Percentiles rank a stretch among this genome's conserved stretches.
These are phyloP conservation scores for Aethionema arabicum DNA, from an alignment of 345 rosid species.

Conservation along the genomic window DNA sequence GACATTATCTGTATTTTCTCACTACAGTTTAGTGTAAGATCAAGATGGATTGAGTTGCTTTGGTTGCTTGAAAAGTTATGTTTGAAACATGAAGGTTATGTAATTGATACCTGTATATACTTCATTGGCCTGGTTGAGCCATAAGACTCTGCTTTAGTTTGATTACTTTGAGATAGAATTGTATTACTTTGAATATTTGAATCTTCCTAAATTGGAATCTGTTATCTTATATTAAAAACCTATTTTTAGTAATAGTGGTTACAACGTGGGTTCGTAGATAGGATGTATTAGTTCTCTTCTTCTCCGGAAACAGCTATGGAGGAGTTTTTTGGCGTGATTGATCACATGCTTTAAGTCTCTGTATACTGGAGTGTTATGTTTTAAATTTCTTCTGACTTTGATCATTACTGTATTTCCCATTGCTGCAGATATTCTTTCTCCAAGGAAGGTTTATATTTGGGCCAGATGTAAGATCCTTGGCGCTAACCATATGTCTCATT, in stretches of 20 bases:
- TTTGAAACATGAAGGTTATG: constrained; percentile 17
- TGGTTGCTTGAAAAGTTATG: neutral
- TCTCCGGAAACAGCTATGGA: neutral
- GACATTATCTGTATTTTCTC: constrained; percentile 1
- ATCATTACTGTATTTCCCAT: neutral
- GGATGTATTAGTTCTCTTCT: too few species aligned
- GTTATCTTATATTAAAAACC: too few species aligned
- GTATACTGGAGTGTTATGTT: neutral
- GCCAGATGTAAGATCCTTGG: constrained; percentile 92
- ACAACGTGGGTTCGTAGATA: too few species aligned
- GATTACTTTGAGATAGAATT: too few species aligned
- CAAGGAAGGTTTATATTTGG: constrained; percentile 94
- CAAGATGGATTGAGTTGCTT: constrained; percentile 13
- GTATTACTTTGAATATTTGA: too few species aligned
- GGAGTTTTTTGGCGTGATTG: too few species aligned
- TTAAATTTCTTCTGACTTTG: neutral
- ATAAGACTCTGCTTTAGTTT: too few species aligned
- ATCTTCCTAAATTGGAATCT: too few species aligned
- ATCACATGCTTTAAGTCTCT: constrained; percentile 6
- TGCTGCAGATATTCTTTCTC: constrained; percentile 81
- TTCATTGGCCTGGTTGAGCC: too few species aligned
- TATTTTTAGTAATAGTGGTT: too few species aligned
- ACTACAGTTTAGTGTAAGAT: neutral
- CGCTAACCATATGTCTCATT: constrained; percentile 76
- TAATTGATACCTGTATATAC: constrained; percentile 11